Evolutionary conservation across 2,329 filamentous ascomycete genomes (phyloP), one percentile per base, ranked within the genome.

Genomic region (Fusarium sp.): DNA sequence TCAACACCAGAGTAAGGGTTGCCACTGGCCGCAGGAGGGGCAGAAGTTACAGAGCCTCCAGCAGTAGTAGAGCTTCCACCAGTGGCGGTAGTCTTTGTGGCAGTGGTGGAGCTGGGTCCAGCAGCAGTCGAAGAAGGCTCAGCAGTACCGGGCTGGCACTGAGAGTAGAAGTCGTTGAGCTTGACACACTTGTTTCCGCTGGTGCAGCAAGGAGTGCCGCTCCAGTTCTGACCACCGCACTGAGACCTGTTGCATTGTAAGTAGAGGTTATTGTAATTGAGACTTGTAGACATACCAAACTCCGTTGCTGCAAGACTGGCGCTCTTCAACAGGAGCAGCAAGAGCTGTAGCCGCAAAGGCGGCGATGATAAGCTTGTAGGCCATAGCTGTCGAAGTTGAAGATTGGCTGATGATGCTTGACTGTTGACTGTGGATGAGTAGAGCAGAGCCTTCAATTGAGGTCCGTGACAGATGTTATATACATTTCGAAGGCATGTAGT

Each of bases 1-100:
- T 83, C 78, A 56, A 87, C 85, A 21, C 84, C 86, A 16, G 77
- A 67, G 78, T 87, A 89, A 19, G 86, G 86, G 80, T 89, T 89
- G n/a, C 89, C 89, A 19, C 77, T 78, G 39, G 76, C 78, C 33
- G 69, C 77, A 3, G 81, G 73, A 29, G 77, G 69, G 23, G 74
- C 70, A 15, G 74, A 76, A 10, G 77, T 77, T 31, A 66, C 60
- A 37, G 69, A 51, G 4, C 41, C 56, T 21, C 49, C 70, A 16
- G 74, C 76, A 10, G 77, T 76, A 35, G 66, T 63, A 41, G 69
- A 51, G 18, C 44, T 57, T 21, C 44, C 41, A 14, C 33, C 54
- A 16, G 63, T 70, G 3, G 61, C 45, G n/a, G 71, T 66, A 23
- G 45, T 55, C 41, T 54, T 60, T 10, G 58, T 63, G 7, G 60